Evolutionary conservation across 208 protist species (phyloP).

Genomic region (Kentomonas sorsogonicus): DNA sequence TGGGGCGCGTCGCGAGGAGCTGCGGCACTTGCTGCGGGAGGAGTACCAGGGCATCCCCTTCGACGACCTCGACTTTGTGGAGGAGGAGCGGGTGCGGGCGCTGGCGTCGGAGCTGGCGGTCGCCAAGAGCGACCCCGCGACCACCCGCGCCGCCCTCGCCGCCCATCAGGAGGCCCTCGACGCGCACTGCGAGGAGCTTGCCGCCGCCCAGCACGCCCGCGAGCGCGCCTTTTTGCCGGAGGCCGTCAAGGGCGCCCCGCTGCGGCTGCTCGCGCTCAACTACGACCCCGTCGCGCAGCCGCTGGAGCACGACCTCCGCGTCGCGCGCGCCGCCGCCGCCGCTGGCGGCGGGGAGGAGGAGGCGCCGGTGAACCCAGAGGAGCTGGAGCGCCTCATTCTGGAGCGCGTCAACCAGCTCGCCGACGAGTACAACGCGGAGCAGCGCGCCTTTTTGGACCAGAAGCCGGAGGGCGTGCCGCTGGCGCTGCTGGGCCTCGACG

Average conservation of each 20-base stretch:
- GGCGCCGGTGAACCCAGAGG: conserved; percentile 8
- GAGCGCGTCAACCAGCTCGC: conserved; percentile 13
- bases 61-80: conserved; percentile 13
- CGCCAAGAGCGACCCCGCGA: conserved; percentile 14
- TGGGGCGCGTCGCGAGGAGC: too few relatives aligned
- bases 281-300: conserved; percentile 22
- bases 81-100: conserved; percentile 14
- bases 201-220: conserved; percentile 2
- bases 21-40: too few relatives aligned
- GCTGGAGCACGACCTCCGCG: conserved; percentile 14
- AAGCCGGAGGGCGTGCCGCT: conserved; percentile 75
- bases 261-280: conserved; percentile 45
- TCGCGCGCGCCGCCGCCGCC: conserved; percentile 10
- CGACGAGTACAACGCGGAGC: conserved; percentile 12
- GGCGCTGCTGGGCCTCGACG: conserved; percentile 36
- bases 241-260: conserved; percentile 35
- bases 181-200: conserved; percentile 16
- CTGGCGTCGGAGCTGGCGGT: conserved; percentile 15
- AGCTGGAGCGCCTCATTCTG: conserved; percentile 12
- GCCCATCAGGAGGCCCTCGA: conserved; percentile 19
- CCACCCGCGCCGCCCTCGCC: neutral
- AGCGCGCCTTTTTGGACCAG: conserved; percentile 55
- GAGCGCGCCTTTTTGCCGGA: neutral
- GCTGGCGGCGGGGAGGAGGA: conserved; percentile 16
- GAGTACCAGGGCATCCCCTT: conserved; percentile 15